Evolutionary conservation across 352 stramenopile species (phyloP), one percentile per base, ranked within the genome.

Genomic region (Globisporangium uncinulatum): DNA sequence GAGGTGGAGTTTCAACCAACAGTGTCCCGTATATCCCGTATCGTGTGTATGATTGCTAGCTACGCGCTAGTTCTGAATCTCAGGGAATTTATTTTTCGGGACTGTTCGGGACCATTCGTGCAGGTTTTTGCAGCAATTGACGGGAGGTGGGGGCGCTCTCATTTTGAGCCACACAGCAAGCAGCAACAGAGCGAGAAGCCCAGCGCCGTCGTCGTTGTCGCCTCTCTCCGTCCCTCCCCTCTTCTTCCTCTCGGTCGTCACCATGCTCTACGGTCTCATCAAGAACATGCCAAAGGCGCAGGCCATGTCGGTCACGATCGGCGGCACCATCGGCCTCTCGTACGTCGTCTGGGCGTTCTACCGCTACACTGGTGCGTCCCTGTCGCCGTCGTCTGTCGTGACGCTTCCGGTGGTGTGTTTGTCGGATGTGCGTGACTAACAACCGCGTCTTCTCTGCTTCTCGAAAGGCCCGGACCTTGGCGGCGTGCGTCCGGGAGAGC

Each of bases 251-350:
- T 19, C 13, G 4, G n/a, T 6, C 45, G 58, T 39, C 55, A 81
- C 36, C 50, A 75, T 89, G 75, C 74, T 92, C 61, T 87, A 84
- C 74, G 55, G 68, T 50, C 45, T 84, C 51, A 76, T 73, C 57
- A 80, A 85, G 72, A 87, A 86, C 67, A 59, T 90, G 55, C 76
- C 79, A 48, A 88, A 86, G 71, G 60, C 54, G 56, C 74, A 70
- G 62, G 78, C 71, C 52, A 80, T 86, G 59, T 69, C 62, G 52
- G 65, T 83, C 57, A 75, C 61, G 60, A 63, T 79, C 62, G 61
- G 61, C 39, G 65, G 67, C 53, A 53, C 67, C 37, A 42, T 86
- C 45, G 73, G 56, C n/a, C 36, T 65, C 43, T 82, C 83, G 20
- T 78, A 75, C 67, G 41, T 59, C 20, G 51, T 54, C 39, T 89